Base-by-base conservation (phyloP, 345 rosid genomes). In the Salix viminalis region DNA sequence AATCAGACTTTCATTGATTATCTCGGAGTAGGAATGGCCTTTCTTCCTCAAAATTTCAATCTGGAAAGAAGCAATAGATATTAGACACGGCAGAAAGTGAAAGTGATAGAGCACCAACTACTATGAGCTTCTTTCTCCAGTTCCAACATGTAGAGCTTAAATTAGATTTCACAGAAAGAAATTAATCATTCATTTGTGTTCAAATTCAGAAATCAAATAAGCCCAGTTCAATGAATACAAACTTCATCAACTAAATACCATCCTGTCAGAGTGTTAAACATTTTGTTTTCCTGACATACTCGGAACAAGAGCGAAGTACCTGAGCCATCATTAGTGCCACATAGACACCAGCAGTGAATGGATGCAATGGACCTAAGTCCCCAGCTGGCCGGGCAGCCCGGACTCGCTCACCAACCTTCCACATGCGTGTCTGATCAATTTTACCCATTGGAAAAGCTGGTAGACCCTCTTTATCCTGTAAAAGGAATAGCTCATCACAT, bases 391-490 rank as follows among this genome's bases (percentile, higher is more conserved):
- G 82, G 7, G 87, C 21, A 71, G 88, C 84, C 72, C 96, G 80
- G 52, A 94, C 97, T 10, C 76, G 87, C 85, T 92, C 92, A 74
- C 98, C 98, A 2, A 94, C 96, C 82, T 90, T 94, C 98, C 98
- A 92, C 98, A 94, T 94, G 48, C 90, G 91, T 48, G 97, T 94
- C 85, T 91, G 97, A 68, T 94, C 98, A 71, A 94, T 94, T 82
- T 91, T 94, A 28, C 98, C 98, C 97, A 94, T 94, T 15, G 98
- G 98, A 83, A 94, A 94, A 69, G 98, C 89, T n/a, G 97, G 98
- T 52, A 94, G 86, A 24, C 97, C 97, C 26, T 94, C 98, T 81
- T 94, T 94, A 46, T 94, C 98, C 97, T 94, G 85, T 71, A 30
- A 60, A 65, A 36, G 36, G 71, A 74, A 67, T 77, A 60, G 58